phyloP scores from a whole-genome alignment of 2,329 filamentous ascomycete species.

The Ophiostoma sp. region DNA sequence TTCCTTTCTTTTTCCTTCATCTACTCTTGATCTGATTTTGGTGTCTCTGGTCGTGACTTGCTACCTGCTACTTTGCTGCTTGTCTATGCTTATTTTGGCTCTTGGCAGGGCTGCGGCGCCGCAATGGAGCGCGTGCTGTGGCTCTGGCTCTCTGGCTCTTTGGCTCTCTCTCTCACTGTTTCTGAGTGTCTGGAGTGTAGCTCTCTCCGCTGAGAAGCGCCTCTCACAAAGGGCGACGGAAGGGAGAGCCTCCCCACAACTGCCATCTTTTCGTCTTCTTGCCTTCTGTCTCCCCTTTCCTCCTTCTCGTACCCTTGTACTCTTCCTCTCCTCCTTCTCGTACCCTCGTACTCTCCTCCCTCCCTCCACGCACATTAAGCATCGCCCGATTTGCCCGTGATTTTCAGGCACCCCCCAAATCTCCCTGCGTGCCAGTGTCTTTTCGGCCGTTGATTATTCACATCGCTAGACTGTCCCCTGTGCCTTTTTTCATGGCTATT shows the following conservation, averaged over 20 bases:
- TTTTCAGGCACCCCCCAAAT: conserved; percentile 18
- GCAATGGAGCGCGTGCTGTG: conserved; percentile 2
- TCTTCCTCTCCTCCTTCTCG: not conserved
- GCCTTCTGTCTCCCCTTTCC: not conserved
- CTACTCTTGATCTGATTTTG: not conserved
- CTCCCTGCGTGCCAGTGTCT: conserved; percentile 27
- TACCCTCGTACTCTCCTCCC: not conserved
- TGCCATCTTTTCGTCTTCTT: not conserved
- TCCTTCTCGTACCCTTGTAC: not conserved
- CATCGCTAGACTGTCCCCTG: not conserved
- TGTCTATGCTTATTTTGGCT: not conserved
- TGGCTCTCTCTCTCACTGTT: too few relatives aligned
- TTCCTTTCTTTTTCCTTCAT: not conserved
- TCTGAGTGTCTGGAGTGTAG: not conserved
- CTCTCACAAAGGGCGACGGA: not conserved
- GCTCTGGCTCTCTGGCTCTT: not conserved
- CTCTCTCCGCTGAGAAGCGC: not conserved
- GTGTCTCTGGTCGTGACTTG: not conserved
- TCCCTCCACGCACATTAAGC: not conserved
- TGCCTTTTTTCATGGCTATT: not conserved
- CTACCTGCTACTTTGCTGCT: not conserved
- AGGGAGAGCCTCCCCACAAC: not conserved
- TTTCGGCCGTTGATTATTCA: not conserved
- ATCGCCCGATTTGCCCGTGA: not conserved
- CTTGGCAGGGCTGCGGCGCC: conserved; percentile 11